phyloP scores from a whole-genome alignment of 176 grass and related monocot species.

The Hsuehochloa calcarea region DNA sequence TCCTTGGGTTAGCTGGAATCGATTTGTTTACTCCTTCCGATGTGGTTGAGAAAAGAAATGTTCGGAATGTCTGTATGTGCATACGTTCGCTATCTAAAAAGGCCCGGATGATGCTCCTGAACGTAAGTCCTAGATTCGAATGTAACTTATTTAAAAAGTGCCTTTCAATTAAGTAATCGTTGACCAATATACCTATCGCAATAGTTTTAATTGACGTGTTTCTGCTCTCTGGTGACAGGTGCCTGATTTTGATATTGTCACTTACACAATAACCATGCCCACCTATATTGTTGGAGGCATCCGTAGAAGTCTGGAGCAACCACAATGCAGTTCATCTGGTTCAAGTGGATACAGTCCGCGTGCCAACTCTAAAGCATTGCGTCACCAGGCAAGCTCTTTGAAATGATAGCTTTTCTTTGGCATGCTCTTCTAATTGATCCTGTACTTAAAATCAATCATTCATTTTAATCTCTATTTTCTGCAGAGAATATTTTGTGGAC shows the following conservation, averaged over 20 bases:
- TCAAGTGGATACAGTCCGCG: constrained; percentile 50
- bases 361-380: constrained; percentile 35
- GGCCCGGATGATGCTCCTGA: constrained; percentile 44
- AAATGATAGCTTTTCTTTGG: constrained; percentile 12
- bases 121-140: constrained; percentile 52
- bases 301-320: constrained; percentile 65
- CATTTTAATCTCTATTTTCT: constrained; percentile 13
- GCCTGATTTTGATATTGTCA: constrained; percentile 92
- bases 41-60: constrained; percentile 86
- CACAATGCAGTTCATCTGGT: constrained; percentile 58
- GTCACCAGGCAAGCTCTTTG: constrained; percentile 44
- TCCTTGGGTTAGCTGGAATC: constrained; percentile 72
- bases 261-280: constrained; percentile 85
- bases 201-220: background rate
- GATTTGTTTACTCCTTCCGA: constrained; percentile 92
- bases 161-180: background rate
- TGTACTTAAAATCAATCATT: constrained; percentile 4
- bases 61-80: constrained; percentile 83
- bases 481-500: constrained; percentile 42
- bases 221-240: constrained; percentile 47
- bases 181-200: background rate
- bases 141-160: constrained; percentile 4
- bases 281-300: constrained; percentile 86
- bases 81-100: constrained; percentile 82
- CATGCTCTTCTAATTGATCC: background rate